A percentile compares a stretch with the other conserved stretches of the same genome.
Conservation (phyloP, 768 basidiomycete species). For the Ramaria rubella region DNA sequence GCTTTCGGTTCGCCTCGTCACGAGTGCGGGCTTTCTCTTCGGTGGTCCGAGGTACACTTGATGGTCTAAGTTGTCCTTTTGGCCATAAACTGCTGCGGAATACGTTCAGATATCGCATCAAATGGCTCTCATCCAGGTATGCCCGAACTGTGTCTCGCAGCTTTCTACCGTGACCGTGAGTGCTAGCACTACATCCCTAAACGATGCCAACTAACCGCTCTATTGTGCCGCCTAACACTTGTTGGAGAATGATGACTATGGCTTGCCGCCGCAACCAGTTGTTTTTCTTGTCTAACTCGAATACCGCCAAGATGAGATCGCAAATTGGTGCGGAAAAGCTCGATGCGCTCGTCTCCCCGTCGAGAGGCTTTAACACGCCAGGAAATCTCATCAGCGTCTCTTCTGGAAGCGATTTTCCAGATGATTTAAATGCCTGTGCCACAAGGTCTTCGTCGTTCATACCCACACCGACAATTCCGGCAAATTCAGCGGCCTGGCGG, state of each 20-base stretch:
- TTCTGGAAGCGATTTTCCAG: slow-evolving; percentile 58
- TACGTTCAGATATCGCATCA: slow-evolving; percentile 57
- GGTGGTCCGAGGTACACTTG: slow-evolving; percentile 57
- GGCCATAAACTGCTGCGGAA: slow-evolving; percentile 82
- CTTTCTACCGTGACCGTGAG: slow-evolving; percentile 48
- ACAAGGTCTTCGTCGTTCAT: slow-evolving; percentile 82
- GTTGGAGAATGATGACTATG: slow-evolving; percentile 93
- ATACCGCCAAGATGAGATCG: slow-evolving; percentile 86
- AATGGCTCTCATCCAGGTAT: slow-evolving; percentile 58
- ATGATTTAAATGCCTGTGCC: slow-evolving; percentile 66
- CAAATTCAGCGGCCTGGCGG: slow-evolving; percentile 83
- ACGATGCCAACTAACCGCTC: slow-evolving; percentile 58
- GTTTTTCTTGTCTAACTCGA: slow-evolving; percentile 92
- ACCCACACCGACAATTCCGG: slow-evolving; percentile 72
- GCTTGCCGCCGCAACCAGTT: slow-evolving; percentile 96
- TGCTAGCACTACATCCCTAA: slow-evolving; percentile 8
- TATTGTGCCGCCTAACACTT: slow-evolving; percentile 91
- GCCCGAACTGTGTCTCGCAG: slow-evolving; percentile 70
- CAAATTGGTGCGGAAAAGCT: slow-evolving; percentile 92
- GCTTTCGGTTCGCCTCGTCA: slow-evolving; percentile 83
- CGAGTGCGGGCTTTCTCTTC: slow-evolving; percentile 77
- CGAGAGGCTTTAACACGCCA: slow-evolving; percentile 71
- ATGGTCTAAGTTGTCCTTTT: slow-evolving; percentile 63
- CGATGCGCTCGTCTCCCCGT: slow-evolving; percentile 84
- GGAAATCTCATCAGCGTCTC: slow-evolving; percentile 67